Evolutionary conservation across 768 basidiomycete species (phyloP), one percentile per base, ranked within the genome.

Genomic region (Gymnopilus dilepis): DNA sequence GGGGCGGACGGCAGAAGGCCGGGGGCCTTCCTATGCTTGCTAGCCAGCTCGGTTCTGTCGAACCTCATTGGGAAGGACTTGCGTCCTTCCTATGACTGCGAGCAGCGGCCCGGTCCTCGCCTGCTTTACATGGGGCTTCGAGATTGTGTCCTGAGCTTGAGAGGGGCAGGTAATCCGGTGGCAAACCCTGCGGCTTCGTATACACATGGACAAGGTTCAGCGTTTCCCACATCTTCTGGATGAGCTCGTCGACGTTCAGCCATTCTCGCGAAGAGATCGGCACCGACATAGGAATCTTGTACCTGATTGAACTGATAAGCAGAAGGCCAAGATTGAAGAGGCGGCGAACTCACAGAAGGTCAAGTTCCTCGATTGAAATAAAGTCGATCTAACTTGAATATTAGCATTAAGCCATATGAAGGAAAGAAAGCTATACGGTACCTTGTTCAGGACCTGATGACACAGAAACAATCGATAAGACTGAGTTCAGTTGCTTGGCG

Each of bases 101-200:
- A n/a, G n/a, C n/a, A n/a, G n/a, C n/a, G n/a, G n/a, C n/a, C n/a
- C n/a, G n/a, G n/a, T n/a, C n/a, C n/a, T n/a, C n/a, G n/a, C n/a
- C n/a, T n/a, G n/a, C n/a, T n/a, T n/a, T n/a, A n/a, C n/a, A n/a
- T n/a, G n/a, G n/a, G n/a, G n/a, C n/a, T n/a, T n/a, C n/a, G n/a
- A n/a, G n/a, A n/a, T n/a, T n/a, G n/a, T n/a, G n/a, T n/a, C n/a
- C n/a, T n/a, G n/a, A n/a, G n/a, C n/a, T n/a, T n/a, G n/a, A n/a
- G n/a, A n/a, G n/a, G n/a, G n/a, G n/a, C n/a, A n/a, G n/a, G n/a
- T 99, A 99, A 74, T 99, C 97, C 17, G 97, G 97, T 31, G 89
- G 77, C 53, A 89, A 83, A 6, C 96, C 96, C 51, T 94, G 88
- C 4, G 97, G 97, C 74, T 97, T 97, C 11, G 97, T 99, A 78